Evolutionary conservation across 169 alveolate species (phyloP).

Genomic region (Eimeria zaria): DNA sequence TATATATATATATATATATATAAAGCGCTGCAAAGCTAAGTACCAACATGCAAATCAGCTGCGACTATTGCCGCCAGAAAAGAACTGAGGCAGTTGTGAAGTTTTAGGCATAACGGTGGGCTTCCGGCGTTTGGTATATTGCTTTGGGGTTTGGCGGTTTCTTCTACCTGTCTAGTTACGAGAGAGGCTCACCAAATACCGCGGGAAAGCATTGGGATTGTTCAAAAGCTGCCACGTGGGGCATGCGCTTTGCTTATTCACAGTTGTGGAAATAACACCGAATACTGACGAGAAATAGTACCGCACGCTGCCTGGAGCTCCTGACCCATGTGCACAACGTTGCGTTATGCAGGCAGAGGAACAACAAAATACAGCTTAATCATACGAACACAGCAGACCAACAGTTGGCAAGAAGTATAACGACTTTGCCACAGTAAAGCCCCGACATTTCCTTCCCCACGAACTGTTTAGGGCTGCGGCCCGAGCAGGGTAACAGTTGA

Average conservation of each 20-base stretch:
- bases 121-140: neutral
- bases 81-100: neutral
- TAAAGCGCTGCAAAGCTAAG: neutral
- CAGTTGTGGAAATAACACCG: neutral
- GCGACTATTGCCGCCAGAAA: neutral
- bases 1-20: neutral
- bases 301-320: neutral
- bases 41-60: neutral
- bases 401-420: neutral
- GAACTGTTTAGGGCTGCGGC: slow-evolving; percentile 63
- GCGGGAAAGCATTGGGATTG: neutral
- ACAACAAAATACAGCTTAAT: neutral
- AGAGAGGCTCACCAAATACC: neutral
- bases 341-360: neutral
- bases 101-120: neutral
- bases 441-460: slow-evolving; percentile 48
- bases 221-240: neutral
- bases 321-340: neutral
- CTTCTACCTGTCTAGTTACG: neutral
- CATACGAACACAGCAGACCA: neutral
- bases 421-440: neutral
- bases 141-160: neutral
- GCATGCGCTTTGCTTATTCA: neutral
- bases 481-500: slow-evolving; percentile 20
- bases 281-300: neutral